These are phyloP conservation scores for Cordyceps fumosorosea DNA, from an alignment of 2,329 filamentous ascomycete genomes.

Conservation along the genomic window DNA sequence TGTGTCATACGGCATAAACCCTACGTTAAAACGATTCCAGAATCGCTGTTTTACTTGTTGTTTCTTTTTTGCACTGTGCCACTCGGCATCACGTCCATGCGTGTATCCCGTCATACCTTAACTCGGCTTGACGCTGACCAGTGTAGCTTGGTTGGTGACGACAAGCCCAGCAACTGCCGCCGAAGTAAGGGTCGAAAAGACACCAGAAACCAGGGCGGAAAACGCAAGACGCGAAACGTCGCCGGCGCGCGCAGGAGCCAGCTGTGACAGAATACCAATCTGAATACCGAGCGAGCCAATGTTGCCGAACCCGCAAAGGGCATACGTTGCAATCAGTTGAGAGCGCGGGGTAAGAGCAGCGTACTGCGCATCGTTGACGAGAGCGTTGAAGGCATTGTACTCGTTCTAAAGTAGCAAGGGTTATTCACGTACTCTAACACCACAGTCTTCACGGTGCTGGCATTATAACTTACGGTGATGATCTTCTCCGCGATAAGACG, in stretches of 20 bases:
- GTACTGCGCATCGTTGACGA: conserved; percentile 51
- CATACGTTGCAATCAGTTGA: conserved; percentile 77
- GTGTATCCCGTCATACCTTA: background rate
- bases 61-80: background rate
- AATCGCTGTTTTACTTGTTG: background rate
- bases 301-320: conserved; percentile 78
- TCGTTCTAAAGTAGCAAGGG: conserved; percentile 51
- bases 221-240: conserved; percentile 71
- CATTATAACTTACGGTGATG: conserved; percentile 49
- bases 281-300: conserved; percentile 83
- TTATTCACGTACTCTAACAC: background rate
- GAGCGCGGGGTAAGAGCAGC: conserved; percentile 59
- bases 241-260: conserved; percentile 65
- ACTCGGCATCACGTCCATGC: background rate
- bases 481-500: conserved; percentile 80
- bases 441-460: background rate
- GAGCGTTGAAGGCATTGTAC: conserved; percentile 62
- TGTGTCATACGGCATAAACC: conserved; percentile 10
- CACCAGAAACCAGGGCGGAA: conserved; percentile 70
- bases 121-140: conserved; percentile 4
- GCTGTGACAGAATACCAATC: conserved; percentile 79
- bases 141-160: conserved; percentile 43
- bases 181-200: conserved; percentile 71
- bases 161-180: conserved; percentile 74
- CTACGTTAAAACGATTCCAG: conserved; percentile 3